These are phyloP conservation scores for Irpex rosettiformis DNA, from an alignment of 1,284 basidiomycete species.

Conservation along the genomic window DNA sequence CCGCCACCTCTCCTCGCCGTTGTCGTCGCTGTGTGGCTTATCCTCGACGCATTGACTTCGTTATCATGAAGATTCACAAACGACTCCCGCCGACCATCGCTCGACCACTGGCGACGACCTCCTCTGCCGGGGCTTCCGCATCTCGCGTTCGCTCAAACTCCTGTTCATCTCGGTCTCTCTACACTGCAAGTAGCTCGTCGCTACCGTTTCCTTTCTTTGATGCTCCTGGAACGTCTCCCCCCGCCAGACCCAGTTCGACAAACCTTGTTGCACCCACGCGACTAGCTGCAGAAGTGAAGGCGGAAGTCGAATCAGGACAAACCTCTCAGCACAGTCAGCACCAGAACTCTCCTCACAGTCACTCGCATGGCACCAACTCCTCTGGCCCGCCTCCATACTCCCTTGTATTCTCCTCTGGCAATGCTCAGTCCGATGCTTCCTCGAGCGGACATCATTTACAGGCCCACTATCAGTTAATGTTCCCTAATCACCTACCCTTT, in stretches of 20 bases:
- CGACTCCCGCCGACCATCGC: conserved; percentile 48
- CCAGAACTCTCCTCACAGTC: conserved; percentile 23
- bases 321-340: conserved; percentile 3
- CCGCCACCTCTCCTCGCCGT: conserved; percentile 8
- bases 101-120: conserved; percentile 22
- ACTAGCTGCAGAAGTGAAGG: conserved; percentile 42
- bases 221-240: conserved; percentile 28
- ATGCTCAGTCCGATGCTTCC: background rate
- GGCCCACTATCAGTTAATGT: conserved; percentile 34
- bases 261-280: conserved; percentile 41
- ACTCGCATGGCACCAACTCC: conserved; percentile 16
- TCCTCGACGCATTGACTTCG: background rate
- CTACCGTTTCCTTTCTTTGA: conserved; percentile 47
- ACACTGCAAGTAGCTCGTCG: conserved; percentile 30
- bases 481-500: conserved; percentile 36
- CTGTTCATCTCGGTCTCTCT: conserved; percentile 38
- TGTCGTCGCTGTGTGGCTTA: conserved; percentile 5
- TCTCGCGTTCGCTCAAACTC: conserved; percentile 46
- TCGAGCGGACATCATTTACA: conserved; percentile 8
- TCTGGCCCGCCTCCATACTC: conserved; percentile 33
- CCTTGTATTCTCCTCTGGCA: conserved; percentile 42
- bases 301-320: conserved; percentile 37
- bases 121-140: conserved; percentile 26
- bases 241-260: conserved; percentile 35
- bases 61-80: conserved; percentile 54